Evolutionary conservation across 1,284 basidiomycete species (phyloP), one percentile per base, ranked within the genome.

Genomic region (Amylostereum areolatum): DNA sequence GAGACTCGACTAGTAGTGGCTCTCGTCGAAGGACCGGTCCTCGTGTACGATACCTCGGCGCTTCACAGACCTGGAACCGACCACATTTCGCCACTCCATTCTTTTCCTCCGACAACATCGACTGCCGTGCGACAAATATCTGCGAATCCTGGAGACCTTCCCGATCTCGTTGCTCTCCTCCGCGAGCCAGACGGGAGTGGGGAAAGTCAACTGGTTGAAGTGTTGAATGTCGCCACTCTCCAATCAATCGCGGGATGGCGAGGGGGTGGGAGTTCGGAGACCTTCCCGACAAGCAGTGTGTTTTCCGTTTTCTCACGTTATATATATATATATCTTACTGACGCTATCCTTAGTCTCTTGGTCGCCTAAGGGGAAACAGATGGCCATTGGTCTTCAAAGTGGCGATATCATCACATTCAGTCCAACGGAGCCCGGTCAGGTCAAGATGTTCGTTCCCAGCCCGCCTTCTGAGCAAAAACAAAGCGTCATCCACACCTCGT

Each of bases 301-400:
- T 70, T 46, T 45, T 42, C 32, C 43, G 46, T 34, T 42, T 46
- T 35, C 49, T 53, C 30, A 52, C 24, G 11, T 11, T 25, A 28
- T 46, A 45, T 7, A 31, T 39, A 31, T 39, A 12, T 8, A 41
- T 24, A 29, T 29, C 46, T n/a, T 32, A 51, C 52, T 59, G 18
- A 62, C 43, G 34, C n/a, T 0, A 41, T 42, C 18, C 50, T 25
- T 54, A 85, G 85, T 85, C 4, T 80, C 82, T 24, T 93, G 91
- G 90, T 92, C 91, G 2, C 83, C 89, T 2, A 91, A 89, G 62
- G 91, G 90, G 42, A 93, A 92, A 62, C 89, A 92, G 55, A 66
- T 93, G 32, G 89, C 87, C 0, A 75, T 92, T 37, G 91, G 87
- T 30, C 66, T 90, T 11, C 75, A 76, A 51, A 75, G 72, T 18